A percentile compares a stretch with the other conserved stretches of the same genome.
Evolutionary conservation across 2,329 filamentous ascomycete genomes (phyloP).

Genomic region (Aspergillus pseudotamarii): DNA sequence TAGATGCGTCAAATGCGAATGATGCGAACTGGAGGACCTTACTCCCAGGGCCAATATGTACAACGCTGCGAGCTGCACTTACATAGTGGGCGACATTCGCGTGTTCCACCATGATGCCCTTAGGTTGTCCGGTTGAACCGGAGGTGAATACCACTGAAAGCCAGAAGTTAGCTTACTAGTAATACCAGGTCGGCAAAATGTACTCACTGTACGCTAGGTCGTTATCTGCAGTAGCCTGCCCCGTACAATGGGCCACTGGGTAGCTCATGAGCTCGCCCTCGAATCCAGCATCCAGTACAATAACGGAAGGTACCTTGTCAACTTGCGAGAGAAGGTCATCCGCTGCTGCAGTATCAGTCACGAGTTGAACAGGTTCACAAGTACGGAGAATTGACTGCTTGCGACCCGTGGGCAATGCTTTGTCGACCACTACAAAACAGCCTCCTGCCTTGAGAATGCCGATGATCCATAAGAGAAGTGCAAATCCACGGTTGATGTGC

Average conservation of each 20-base stretch:
- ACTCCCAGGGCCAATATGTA: neutral
- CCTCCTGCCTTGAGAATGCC: neutral
- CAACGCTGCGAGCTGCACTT: neutral
- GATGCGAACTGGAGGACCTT: neutral
- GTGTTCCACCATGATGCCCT: neutral
- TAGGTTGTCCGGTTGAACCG: neutral
- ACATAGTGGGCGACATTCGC: neutral
- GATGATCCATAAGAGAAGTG: neutral
- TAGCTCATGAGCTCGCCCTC: neutral
- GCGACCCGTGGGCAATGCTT: neutral
- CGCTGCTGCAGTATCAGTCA: neutral
- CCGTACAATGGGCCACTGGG: neutral
- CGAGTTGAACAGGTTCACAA: neutral
- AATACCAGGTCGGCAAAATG: neutral
- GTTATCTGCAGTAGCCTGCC: neutral
- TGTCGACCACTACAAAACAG: neutral
- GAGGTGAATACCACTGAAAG: neutral
- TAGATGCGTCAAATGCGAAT: neutral
- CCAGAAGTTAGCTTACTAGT: neutral
- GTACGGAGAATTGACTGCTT: neutral
- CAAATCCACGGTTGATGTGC: neutral
- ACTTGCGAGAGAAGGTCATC: neutral
- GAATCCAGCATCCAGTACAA: neutral
- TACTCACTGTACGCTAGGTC: neutral
- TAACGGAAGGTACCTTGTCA: neutral